These are phyloP conservation scores for Fusarium agapanthi DNA, from an alignment of 2,329 filamentous ascomycete genomes.

Conservation along the genomic window DNA sequence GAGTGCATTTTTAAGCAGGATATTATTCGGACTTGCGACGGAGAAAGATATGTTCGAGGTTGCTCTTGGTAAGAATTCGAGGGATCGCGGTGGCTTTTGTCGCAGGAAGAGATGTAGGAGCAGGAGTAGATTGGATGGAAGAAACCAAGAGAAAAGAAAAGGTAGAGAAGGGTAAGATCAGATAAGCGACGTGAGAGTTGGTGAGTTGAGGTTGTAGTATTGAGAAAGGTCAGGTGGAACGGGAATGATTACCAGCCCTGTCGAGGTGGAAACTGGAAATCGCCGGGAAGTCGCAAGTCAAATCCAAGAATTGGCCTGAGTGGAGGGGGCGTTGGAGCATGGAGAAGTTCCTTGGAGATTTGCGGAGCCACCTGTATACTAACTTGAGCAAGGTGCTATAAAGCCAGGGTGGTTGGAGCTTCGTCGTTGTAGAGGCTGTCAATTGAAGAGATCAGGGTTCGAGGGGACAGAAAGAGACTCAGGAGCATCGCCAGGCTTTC, in stretches of 20 bases:
- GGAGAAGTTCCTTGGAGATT: slow-evolving; percentile 30
- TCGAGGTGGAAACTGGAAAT: slow-evolving; percentile 30
- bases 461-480: background rate
- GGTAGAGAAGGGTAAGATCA: background rate
- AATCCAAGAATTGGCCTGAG: slow-evolving; percentile 14
- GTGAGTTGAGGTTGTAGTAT: slow-evolving; percentile 30
- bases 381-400: slow-evolving; percentile 3
- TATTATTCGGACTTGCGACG: slow-evolving; percentile 13
- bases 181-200: slow-evolving; percentile 11
- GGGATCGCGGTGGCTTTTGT: slow-evolving; percentile 10
- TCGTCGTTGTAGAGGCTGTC: background rate
- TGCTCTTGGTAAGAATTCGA: slow-evolving; percentile 20
- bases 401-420: background rate
- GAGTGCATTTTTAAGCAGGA: slow-evolving; percentile 34
- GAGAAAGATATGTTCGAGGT: slow-evolving; percentile 10
- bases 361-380: slow-evolving; percentile 22
- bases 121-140: background rate
- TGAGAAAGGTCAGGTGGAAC: slow-evolving; percentile 32
- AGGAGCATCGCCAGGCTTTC: background rate
- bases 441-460: background rate
- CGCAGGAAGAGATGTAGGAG: slow-evolving; percentile 1
- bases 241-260: slow-evolving; percentile 31
- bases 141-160: background rate
- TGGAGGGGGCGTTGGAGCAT: slow-evolving; percentile 30
- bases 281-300: slow-evolving; percentile 26